A percentile compares a stretch with the other conserved stretches of the same genome.
Evolutionary conservation across 2,329 filamentous ascomycete genomes (phyloP).

Genomic region (Neodidymelliopsis sp.): DNA sequence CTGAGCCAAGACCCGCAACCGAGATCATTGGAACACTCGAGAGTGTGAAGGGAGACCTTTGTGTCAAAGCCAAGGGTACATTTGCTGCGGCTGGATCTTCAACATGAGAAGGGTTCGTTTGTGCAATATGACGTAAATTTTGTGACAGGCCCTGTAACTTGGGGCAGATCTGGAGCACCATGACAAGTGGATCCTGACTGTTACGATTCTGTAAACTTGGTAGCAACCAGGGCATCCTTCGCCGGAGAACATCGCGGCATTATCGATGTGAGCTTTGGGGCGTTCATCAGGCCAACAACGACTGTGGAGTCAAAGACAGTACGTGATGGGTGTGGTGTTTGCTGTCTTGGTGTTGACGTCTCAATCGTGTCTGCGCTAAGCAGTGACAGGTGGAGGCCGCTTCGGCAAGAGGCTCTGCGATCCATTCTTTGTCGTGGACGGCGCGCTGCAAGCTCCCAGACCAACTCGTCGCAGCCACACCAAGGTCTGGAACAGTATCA

Average conservation of each 20-base stretch:
- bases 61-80: conserved; percentile 61
- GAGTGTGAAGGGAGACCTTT: conserved; percentile 62
- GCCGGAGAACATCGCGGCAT: too few species aligned
- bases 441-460: conserved; percentile 7
- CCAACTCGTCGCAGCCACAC: conserved; percentile 6
- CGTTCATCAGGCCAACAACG: too few species aligned
- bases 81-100: conserved; percentile 22
- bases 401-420: background rate
- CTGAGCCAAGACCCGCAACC: conserved; percentile 28
- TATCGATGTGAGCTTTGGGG: too few species aligned
- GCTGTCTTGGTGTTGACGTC: conserved; percentile 4
- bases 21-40: conserved; percentile 65
- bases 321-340: background rate
- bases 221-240: too few species aligned
- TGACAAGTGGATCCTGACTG: too few species aligned
- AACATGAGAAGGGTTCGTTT: background rate
- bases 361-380: conserved; percentile 5
- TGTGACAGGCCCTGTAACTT: too few species aligned
- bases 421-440: conserved; percentile 2
- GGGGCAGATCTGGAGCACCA: too few species aligned
- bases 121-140: background rate
- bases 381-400: background rate
- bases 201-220: too few species aligned
- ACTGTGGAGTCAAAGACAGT: too few species aligned
- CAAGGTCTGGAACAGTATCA: conserved; percentile 1